Percentiles rank a stretch among this genome's conserved stretches.
phyloP scores from a whole-genome alignment of 2,329 filamentous ascomycete species.

The Aspergillus pseudoviridinutans region DNA sequence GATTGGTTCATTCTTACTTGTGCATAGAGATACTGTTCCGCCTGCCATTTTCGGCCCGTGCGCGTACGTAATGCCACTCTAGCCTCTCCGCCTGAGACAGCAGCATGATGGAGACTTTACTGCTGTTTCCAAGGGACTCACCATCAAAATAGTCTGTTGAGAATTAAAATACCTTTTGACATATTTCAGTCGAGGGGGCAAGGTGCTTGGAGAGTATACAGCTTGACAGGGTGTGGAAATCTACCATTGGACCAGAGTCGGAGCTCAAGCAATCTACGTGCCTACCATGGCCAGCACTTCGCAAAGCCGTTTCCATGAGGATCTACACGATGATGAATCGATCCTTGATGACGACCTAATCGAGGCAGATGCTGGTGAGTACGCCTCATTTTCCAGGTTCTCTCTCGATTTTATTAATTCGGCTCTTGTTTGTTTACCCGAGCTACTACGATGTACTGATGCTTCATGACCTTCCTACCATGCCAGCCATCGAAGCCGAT shows the following conservation, averaged over 20 bases:
- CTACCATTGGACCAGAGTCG: constrained; percentile 22
- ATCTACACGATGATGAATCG: constrained; percentile 59
- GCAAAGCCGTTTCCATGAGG: constrained; percentile 49
- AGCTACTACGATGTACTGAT: neutral
- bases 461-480: neutral
- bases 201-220: neutral
- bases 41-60: constrained; percentile 19
- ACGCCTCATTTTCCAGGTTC: neutral
- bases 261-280: constrained; percentile 2
- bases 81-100: constrained; percentile 29
- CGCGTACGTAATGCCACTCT: constrained; percentile 39
- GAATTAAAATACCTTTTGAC: neutral
- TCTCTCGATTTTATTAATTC: neutral
- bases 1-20: neutral
- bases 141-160: neutral
- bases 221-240: neutral
- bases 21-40: constrained; percentile 9
- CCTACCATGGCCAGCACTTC: constrained; percentile 36
- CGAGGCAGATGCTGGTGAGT: constrained; percentile 71
- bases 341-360: constrained; percentile 68
- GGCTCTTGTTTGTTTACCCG: neutral
- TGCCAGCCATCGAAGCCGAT: constrained; percentile 79
- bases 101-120: neutral
- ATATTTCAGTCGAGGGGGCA: neutral
- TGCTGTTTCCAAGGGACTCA: neutral